These are phyloP conservation scores for Metarhizium guizhouense DNA, from an alignment of 2,329 filamentous ascomycete genomes.

Conservation along the genomic window DNA sequence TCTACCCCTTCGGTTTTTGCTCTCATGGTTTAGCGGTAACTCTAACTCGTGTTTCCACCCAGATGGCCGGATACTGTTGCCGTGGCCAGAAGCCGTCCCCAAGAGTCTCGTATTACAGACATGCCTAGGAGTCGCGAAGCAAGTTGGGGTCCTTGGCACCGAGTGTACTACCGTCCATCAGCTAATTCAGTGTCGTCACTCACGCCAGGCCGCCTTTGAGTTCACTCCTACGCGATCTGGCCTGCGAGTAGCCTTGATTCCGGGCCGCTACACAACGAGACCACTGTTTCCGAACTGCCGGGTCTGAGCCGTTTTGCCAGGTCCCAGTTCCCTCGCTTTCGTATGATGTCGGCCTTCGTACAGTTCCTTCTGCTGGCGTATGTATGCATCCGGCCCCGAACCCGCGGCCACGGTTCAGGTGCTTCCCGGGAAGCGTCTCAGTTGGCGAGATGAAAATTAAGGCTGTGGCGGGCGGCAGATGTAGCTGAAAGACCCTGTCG, in stretches of 20 bases:
- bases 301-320: not conserved
- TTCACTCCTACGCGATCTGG: slow-evolving; percentile 4
- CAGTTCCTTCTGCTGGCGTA: not conserved
- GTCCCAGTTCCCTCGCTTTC: not conserved
- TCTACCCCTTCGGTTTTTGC: not conserved
- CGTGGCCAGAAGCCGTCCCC: not conserved
- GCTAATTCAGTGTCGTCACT: slow-evolving; percentile 1
- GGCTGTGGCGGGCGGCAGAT: not conserved
- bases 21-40: not conserved
- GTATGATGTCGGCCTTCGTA: slow-evolving; percentile 1
- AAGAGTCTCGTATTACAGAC: not conserved
- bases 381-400: slow-evolving; percentile 6
- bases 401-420: not conserved
- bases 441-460: slow-evolving; percentile 6
- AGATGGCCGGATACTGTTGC: not conserved
- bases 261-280: not conserved
- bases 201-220: not conserved
- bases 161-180: slow-evolving; percentile 2
- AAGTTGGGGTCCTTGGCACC: not conserved
- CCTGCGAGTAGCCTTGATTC: slow-evolving; percentile 6
- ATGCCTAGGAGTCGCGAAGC: not conserved
- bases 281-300: slow-evolving; percentile 1
- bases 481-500: not conserved
- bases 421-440: slow-evolving; percentile 4
- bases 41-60: not conserved